phyloP scores from a whole-genome alignment of 2,329 filamentous ascomycete genomes.

The Nectriaceae sp. region DNA sequence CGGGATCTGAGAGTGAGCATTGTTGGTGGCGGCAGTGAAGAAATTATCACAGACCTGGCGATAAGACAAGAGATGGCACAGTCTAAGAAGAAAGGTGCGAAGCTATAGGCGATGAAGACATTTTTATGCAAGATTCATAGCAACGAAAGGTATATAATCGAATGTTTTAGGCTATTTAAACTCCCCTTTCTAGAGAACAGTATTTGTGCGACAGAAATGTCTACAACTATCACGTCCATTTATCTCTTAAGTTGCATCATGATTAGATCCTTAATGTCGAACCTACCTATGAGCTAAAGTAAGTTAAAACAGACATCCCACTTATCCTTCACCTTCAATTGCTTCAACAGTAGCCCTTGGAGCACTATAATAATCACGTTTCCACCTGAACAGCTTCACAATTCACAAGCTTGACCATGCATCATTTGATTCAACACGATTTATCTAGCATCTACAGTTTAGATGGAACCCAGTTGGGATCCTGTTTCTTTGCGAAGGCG shows the following conservation, averaged over 20 bases:
- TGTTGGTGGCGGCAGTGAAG: constrained; percentile 55
- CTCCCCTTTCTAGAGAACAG: neutral
- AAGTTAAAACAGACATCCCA: neutral
- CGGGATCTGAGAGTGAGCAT: constrained; percentile 50
- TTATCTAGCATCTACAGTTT: no score
- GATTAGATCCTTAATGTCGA: neutral
- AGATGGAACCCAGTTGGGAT: neutral
- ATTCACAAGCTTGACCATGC: neutral
- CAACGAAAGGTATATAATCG: no score
- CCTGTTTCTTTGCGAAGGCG: constrained; percentile 50
- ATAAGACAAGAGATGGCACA: constrained; percentile 45
- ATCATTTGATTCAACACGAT: no score
- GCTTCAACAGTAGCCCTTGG: neutral
- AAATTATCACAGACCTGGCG: constrained; percentile 53
- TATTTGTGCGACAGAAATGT: neutral
- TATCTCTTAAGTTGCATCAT: neutral
- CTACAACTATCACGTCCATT: neutral
- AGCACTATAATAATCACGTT: neutral
- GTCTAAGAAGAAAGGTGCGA: constrained; percentile 16
- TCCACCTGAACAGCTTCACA: neutral
- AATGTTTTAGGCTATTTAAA: neutral
- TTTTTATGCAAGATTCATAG: neutral
- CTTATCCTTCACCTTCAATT: neutral
- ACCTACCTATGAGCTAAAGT: neutral
- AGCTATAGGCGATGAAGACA: constrained; percentile 17